A percentile compares a stretch with the other conserved stretches of the same genome.
phyloP scores from a whole-genome alignment of 2,329 filamentous ascomycete genomes.

The Magnaporthiopsis rhizophila region DNA sequence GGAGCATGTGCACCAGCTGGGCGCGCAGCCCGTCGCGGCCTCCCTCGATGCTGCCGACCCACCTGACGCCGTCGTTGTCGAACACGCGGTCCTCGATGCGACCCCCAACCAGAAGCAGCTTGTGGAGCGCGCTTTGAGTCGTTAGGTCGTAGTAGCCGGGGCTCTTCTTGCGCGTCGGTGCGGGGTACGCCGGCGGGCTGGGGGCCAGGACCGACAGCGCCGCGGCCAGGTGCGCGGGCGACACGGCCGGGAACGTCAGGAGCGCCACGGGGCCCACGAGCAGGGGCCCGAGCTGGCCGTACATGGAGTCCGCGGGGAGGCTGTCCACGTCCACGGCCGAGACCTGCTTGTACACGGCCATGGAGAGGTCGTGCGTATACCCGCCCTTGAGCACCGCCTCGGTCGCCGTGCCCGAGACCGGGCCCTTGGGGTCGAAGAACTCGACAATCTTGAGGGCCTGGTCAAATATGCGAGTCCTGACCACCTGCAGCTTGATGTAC shows the following conservation, averaged over 20 bases:
- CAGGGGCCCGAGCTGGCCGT: conserved; percentile 61
- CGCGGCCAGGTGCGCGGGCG: conserved; percentile 74
- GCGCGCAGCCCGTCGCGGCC: conserved; percentile 73
- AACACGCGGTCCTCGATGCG: conserved; percentile 80
- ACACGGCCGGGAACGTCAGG: conserved; percentile 73
- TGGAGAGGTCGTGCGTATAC: conserved; percentile 46
- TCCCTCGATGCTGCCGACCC: conserved; percentile 68
- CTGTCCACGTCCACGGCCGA: conserved; percentile 19
- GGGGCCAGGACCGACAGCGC: conserved; percentile 74
- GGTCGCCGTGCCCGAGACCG: background rate
- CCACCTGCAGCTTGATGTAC: conserved; percentile 67
- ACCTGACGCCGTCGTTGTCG: conserved; percentile 60
- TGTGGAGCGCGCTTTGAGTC: conserved; percentile 76
- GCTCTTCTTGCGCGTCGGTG: conserved; percentile 65
- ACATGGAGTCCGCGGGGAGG: conserved; percentile 30
- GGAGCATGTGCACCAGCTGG: conserved; percentile 74
- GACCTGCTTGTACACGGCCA: conserved; percentile 36
- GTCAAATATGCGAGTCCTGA: conserved; percentile 84
- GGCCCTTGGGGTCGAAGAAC: conserved; percentile 49
- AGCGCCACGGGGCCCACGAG: conserved; percentile 75
- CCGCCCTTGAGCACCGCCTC: conserved; percentile 10
- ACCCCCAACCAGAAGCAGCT: conserved; percentile 79
- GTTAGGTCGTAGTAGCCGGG: conserved; percentile 73
- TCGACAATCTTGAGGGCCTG: conserved; percentile 80
- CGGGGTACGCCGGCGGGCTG: conserved; percentile 62